Base-by-base conservation (phyloP, 495 filamentous ascomycete genomes). In the Jackrogersella minutella region DNA sequence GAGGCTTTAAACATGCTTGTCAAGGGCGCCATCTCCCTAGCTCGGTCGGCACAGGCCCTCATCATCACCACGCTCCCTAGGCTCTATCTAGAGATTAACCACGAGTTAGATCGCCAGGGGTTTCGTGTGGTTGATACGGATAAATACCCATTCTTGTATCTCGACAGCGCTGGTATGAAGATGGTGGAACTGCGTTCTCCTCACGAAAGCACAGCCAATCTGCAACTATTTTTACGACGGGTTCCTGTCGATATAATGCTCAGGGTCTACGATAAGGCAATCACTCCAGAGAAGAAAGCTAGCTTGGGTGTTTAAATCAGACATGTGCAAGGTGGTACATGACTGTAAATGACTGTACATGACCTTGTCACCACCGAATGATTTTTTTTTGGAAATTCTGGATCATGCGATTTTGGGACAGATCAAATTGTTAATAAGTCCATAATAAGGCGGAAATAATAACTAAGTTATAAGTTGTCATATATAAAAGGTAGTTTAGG, bases 31-130 rank as follows among this genome's bases (percentile, higher is more conserved):
- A 53, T 37, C 6, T 30, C 13, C 1, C 1, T 37, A 37, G 49
- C 31, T 1, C 31, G 21, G 5, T 4, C 3, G 4, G 9, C 1
- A 10, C 22, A 19, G 16, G 30, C 16, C 9, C 13, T 19, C 16
- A 19, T 37, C 10, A 53, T 53, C 10, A 37, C 49, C 16, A 53
- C 31, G 5, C 30, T 53, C 16, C 49, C 49, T 24, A 36, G 49
- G 19, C 28, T 53, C 10, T 33, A 53, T 16, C 30, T 53, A 37
- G 49, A 53, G 16, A 36, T 53, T 31, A 37, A 24, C 31, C 30
- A 53, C 16, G 49, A 53, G 49, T 31, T 53, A n/a, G 49, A 53
- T 22, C 31, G 17, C 4, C 49, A 53, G 8, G 49, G 49, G 31
- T 37, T 53, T 11, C 49, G 49, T 5, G 31, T 53, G 17, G 19